Percentiles rank a stretch among this genome's conserved stretches.
phyloP scores from a whole-genome alignment of 2,329 filamentous ascomycete genomes.

The Penicillium sp. region DNA sequence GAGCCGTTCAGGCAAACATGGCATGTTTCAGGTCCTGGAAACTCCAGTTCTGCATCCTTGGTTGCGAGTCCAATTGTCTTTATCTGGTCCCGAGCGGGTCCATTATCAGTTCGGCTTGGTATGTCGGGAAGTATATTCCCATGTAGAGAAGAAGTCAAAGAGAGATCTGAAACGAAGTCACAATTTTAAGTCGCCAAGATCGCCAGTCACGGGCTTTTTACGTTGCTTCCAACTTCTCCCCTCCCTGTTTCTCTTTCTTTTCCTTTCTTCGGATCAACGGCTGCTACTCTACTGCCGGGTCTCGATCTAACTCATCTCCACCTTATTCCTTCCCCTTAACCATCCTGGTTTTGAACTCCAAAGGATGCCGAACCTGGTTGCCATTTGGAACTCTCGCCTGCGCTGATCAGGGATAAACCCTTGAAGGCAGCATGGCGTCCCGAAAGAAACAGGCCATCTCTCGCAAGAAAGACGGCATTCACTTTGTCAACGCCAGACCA shows the following conservation, averaged over 20 bases:
- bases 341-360: neutral
- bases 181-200: neutral
- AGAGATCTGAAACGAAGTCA: neutral
- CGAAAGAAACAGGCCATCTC: constrained; percentile 16
- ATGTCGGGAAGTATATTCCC: neutral
- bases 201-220: neutral
- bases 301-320: neutral
- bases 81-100: neutral
- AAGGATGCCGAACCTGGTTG: constrained; percentile 19
- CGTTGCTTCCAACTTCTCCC: neutral
- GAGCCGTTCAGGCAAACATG: neutral
- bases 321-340: neutral
- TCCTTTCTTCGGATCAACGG: neutral
- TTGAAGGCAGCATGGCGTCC: constrained; percentile 19
- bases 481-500: constrained; percentile 34
- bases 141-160: neutral
- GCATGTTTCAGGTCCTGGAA: neutral
- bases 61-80: neutral
- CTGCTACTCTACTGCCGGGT: neutral
- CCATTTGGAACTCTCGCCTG: constrained; percentile 7
- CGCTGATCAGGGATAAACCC: constrained; percentile 13
- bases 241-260: neutral
- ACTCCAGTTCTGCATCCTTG: no score
- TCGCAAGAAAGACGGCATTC: constrained; percentile 25
- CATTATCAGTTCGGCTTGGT: neutral